Conservation (phyloP, 306 rosid genomes). For the Aeschynomene evenia region DNA sequence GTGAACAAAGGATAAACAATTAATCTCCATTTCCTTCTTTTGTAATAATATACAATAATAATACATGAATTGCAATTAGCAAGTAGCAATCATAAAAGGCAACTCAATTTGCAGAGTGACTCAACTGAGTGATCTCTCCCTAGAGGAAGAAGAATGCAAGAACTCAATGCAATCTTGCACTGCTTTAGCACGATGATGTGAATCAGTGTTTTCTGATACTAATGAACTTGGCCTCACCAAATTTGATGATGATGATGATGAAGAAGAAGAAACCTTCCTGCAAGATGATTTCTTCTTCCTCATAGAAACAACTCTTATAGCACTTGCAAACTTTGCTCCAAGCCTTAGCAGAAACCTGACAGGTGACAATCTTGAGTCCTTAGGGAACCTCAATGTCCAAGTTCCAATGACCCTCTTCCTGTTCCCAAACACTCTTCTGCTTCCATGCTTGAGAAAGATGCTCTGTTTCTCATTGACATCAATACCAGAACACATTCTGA, state of each 20-base stretch:
- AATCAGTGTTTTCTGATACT: conserved; percentile 65
- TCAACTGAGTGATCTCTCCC: conserved; percentile 62
- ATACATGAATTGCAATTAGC: conserved; percentile 22
- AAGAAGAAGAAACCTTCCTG: conserved; percentile 69
- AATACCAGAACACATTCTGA: conserved; percentile 72
- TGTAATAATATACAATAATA: too few species aligned
- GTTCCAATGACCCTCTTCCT: conserved; percentile 46
- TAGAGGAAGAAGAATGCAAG: conserved; percentile 79
- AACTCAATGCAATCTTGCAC: conserved; percentile 85
- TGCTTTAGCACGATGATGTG: conserved; percentile 76
- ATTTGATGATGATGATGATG: not conserved
- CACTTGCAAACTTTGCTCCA: conserved; percentile 62
- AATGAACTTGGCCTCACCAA: conserved; percentile 65
- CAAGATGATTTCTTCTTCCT: conserved; percentile 61
- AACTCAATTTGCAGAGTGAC: not conserved
- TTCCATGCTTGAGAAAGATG: conserved; percentile 45
- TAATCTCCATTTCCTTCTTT: conserved; percentile 22
- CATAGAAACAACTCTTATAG: conserved; percentile 47
- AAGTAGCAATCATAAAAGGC: conserved; percentile 15
- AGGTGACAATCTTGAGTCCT: conserved; percentile 49
- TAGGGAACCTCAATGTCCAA: conserved; percentile 49
- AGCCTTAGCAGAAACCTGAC: conserved; percentile 56
- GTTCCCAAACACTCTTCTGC: conserved; percentile 36
- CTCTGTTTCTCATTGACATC: conserved; percentile 64
- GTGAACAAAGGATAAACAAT: not conserved